These are phyloP conservation scores for Suillus paluster DNA, from an alignment of 768 basidiomycete genomes.

Conservation along the genomic window DNA sequence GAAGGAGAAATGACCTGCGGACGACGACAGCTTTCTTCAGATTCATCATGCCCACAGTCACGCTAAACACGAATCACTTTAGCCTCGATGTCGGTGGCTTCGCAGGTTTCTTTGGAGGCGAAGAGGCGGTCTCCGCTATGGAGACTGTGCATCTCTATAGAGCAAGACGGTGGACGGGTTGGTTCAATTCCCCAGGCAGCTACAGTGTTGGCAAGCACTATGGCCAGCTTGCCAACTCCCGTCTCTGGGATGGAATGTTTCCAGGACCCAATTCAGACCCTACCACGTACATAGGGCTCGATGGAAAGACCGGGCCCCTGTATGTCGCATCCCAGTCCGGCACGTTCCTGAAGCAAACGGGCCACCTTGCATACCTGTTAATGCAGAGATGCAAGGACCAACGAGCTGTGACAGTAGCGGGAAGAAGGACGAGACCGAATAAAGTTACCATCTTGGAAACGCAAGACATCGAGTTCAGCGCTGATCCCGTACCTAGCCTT, in stretches of 20 bases:
- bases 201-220: constrained; percentile 38
- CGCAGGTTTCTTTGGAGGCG: constrained; percentile 43
- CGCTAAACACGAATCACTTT: constrained; percentile 15
- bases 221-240: constrained; percentile 31
- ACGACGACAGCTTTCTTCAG: constrained; percentile 12
- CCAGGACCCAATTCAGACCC: constrained; percentile 34
- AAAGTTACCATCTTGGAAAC: constrained; percentile 27
- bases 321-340: constrained; percentile 34
- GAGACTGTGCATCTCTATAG: constrained; percentile 36
- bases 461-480: constrained; percentile 8
- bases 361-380: constrained; percentile 36
- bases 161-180: constrained; percentile 38
- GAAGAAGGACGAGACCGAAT: constrained; percentile 24
- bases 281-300: constrained; percentile 30
- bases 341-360: constrained; percentile 31
- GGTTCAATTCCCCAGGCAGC: constrained; percentile 44
- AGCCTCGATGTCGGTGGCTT: constrained; percentile 36
- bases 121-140: constrained; percentile 44
- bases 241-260: constrained; percentile 37
- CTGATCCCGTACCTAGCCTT: constrained; percentile 8
- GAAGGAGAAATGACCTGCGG: no score
- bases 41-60: constrained; percentile 8
- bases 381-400: constrained; percentile 20
- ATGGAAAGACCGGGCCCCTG: constrained; percentile 30
- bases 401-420: constrained; percentile 2